These are phyloP conservation scores for Kernera saxatilis DNA, from an alignment of 345 rosid species.

Conservation along the genomic window DNA sequence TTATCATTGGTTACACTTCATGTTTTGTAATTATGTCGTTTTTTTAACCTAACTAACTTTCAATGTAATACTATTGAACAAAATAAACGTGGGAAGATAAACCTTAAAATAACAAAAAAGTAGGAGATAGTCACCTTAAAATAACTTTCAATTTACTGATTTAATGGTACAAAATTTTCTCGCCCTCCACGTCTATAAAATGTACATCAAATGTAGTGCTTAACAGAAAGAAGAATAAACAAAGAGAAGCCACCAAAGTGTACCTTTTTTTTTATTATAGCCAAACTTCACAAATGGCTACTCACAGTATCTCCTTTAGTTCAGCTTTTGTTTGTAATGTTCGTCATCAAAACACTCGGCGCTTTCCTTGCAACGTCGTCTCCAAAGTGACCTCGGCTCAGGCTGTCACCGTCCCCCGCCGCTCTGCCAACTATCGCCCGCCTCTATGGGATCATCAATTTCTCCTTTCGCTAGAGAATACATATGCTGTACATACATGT, in stretches of 20 bases:
- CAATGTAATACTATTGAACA: too few species aligned
- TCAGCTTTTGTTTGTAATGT: not conserved
- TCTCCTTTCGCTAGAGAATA: conserved; percentile 30
- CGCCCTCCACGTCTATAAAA: not conserved
- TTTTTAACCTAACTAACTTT: too few species aligned
- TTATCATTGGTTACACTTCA: not conserved
- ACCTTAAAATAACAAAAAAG: too few species aligned
- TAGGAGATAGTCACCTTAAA: too few species aligned
- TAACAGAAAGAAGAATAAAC: not conserved
- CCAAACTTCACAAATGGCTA: not conserved
- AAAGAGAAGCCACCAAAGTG: not conserved
- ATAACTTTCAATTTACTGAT: not conserved
- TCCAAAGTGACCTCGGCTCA: not conserved
- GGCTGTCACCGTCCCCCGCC: not conserved
- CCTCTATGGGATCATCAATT: conserved; percentile 29
- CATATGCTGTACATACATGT: not conserved
- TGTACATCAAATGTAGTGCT: not conserved
- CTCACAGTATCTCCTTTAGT: not conserved
- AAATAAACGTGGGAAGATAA: too few species aligned
- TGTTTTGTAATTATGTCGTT: not conserved
- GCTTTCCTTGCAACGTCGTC: not conserved
- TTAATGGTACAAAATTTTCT: not conserved
- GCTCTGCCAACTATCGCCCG: conserved; percentile 32
- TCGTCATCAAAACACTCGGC: not conserved
- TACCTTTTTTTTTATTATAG: not conserved